Evolutionary conservation across 345 rosid species (phyloP).

Genomic region (Microcos paniculata): DNA sequence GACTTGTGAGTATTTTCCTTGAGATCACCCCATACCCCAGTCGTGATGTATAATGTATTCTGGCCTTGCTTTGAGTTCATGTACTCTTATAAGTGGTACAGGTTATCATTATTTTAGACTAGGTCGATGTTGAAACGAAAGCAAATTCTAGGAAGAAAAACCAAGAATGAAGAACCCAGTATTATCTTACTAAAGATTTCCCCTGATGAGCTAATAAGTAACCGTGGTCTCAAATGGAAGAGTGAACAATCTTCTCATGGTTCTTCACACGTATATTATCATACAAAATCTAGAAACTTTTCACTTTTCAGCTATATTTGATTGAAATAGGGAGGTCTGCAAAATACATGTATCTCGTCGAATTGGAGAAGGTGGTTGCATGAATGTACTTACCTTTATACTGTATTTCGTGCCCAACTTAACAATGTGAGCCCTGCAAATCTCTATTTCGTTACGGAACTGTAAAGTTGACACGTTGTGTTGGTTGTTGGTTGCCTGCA

Average conservation of each 20-base stretch:
- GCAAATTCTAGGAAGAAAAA: neutral
- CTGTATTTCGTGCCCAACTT: no score
- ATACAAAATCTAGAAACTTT: neutral
- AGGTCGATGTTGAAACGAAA: neutral
- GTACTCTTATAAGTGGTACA: neutral
- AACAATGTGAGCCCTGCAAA: no score
- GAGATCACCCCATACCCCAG: neutral
- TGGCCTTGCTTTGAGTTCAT: neutral
- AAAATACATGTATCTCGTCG: neutral
- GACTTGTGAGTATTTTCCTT: neutral
- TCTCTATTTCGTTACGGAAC: neutral
- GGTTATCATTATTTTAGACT: neutral
- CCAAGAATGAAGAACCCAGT: neutral
- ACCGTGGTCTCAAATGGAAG: neutral
- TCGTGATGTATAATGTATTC: neutral
- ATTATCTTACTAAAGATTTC: neutral
- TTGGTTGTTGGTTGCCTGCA: neutral
- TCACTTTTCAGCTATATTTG: neutral
- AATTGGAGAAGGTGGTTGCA: neutral
- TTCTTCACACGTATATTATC: neutral
- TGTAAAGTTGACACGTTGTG: neutral
- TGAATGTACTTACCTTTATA: neutral
- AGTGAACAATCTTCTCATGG: neutral
- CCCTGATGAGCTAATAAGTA: neutral
- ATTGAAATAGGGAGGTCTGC: slow-evolving; percentile 1